A percentile compares a stretch with the other conserved stretches of the same genome.
phyloP scores from a whole-genome alignment of 192 early-diverging fungal species.

The Coemansia sp. region DNA sequence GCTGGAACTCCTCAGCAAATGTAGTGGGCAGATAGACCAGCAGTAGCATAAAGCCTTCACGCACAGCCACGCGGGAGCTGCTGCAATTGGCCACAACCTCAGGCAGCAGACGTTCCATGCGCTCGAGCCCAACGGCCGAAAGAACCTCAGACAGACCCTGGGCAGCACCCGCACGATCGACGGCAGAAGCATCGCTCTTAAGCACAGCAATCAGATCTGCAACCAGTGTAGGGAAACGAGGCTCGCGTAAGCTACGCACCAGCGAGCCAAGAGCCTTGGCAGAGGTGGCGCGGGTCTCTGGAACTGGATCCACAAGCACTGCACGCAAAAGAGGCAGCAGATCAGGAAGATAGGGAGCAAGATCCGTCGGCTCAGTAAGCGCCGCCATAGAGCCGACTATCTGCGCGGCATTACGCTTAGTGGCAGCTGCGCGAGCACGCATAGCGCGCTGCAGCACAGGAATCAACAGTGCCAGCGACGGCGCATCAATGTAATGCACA shows the following conservation, averaged over 20 bases:
- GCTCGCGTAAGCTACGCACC: slow-evolving; percentile 89
- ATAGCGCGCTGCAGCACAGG: slow-evolving; percentile 93
- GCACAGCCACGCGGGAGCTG: slow-evolving; percentile 72
- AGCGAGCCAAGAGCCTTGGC: slow-evolving; percentile 92
- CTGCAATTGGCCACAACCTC: slow-evolving; percentile 81
- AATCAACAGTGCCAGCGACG: slow-evolving; percentile 90
- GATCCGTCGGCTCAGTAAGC: slow-evolving; percentile 86
- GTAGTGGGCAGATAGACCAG: slow-evolving; percentile 95
- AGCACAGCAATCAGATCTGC: slow-evolving; percentile 82
- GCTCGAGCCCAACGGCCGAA: slow-evolving; percentile 79
- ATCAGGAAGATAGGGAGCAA: slow-evolving; percentile 81
- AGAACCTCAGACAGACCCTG: slow-evolving; percentile 95
- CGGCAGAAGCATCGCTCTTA: slow-evolving; percentile 84
- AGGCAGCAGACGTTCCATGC: slow-evolving; percentile 85
- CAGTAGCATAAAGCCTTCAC: slow-evolving; percentile 96
- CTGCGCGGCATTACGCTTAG: slow-evolving; percentile 94
- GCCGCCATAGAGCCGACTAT: slow-evolving; percentile 98
- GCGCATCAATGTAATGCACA: slow-evolving; percentile 98
- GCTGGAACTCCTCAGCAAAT: slow-evolving; percentile 87
- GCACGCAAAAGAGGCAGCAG: slow-evolving; percentile 87
- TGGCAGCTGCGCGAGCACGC: slow-evolving; percentile 80
- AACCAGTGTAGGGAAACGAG: slow-evolving; percentile 89
- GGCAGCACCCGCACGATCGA: slow-evolving; percentile 94
- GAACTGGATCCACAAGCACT: slow-evolving; percentile 93
- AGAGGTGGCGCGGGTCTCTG: slow-evolving; percentile 89